These are phyloP conservation scores for Codiaeum variegatum DNA, from an alignment of 441 rosid species.

Conservation along the genomic window DNA sequence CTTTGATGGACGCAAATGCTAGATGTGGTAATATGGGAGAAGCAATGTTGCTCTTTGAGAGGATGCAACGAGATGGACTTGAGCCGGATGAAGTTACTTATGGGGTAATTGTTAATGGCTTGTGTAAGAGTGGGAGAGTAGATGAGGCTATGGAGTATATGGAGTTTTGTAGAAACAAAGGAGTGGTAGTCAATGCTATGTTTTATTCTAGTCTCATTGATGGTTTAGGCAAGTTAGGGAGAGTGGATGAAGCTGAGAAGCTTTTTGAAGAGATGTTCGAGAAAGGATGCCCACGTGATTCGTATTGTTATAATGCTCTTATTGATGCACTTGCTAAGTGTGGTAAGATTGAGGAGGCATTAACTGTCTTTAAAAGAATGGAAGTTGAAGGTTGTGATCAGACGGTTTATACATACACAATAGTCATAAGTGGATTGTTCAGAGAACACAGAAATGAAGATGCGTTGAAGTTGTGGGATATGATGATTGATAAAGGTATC, in stretches of 20 bases:
- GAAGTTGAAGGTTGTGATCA: constrained; percentile 79
- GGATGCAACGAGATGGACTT: constrained; percentile 64
- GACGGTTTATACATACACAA: constrained; percentile 75
- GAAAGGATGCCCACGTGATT: constrained; percentile 61
- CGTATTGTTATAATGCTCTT: constrained; percentile 78
- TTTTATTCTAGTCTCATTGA: constrained; percentile 78
- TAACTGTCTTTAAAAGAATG: constrained; percentile 58
- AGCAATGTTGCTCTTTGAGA: constrained; percentile 56
- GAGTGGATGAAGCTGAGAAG: constrained; percentile 69
- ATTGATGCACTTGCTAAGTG: constrained; percentile 63
- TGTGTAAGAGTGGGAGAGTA: constrained; percentile 66
- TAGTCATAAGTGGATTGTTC: constrained; percentile 60
- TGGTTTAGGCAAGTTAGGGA: constrained; percentile 83
- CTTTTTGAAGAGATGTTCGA: constrained; percentile 72
- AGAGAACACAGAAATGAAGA: constrained; percentile 70
- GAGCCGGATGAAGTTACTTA: constrained; percentile 62
- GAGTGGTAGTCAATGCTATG: constrained; percentile 59
- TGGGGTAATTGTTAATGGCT: constrained; percentile 55
- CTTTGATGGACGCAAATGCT: constrained; percentile 68
- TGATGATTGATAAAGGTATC: constrained; percentile 79
- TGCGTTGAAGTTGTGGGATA: constrained; percentile 71
- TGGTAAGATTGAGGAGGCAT: constrained; percentile 61
- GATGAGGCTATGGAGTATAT: constrained; percentile 66
- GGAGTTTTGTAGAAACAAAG: constrained; percentile 42
- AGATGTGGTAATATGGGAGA: constrained; percentile 63